Percentiles rank a stretch among this genome's conserved stretches.
Evolutionary conservation across 1,284 basidiomycete genomes (phyloP).

Genomic region (Melampsora larici-populina): DNA sequence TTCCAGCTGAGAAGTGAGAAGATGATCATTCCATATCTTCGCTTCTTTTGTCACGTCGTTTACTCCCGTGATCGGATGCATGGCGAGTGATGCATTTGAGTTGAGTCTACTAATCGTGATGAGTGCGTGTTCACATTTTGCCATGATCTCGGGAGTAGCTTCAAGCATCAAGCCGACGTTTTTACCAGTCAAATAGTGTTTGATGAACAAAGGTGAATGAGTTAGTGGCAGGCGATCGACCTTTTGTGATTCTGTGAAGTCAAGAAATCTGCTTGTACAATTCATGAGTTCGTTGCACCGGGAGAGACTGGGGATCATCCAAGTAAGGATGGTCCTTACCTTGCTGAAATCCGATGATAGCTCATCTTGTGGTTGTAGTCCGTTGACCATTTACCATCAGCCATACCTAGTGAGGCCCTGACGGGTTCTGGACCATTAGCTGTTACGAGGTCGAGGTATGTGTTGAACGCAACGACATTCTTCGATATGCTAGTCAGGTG

Average conservation of each 20-base stretch:
- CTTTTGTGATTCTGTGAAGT: neutral
- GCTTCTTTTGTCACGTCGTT: neutral
- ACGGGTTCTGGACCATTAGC: neutral
- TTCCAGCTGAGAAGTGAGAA: neutral
- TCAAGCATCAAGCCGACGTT: neutral
- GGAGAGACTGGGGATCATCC: neutral
- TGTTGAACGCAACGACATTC: neutral
- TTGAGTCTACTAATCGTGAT: neutral
- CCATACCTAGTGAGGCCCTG: neutral
- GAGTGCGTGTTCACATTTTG: neutral
- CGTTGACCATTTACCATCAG: neutral
- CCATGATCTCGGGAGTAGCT: neutral
- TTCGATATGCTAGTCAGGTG: neutral
- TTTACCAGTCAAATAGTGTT: neutral
- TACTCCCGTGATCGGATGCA: no score
- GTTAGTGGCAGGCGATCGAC: neutral
- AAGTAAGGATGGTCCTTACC: neutral
- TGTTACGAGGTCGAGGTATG: neutral
- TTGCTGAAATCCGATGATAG: neutral
- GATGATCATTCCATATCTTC: neutral
- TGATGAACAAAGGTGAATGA: neutral
- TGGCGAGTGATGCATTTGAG: neutral
- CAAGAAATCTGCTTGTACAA: neutral
- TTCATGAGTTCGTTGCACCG: neutral
- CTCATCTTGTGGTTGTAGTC: conserved; percentile 5